Evolutionary conservation across 148 eudicot species (phyloP).

Genomic region (Nepenthes mirabilis): DNA sequence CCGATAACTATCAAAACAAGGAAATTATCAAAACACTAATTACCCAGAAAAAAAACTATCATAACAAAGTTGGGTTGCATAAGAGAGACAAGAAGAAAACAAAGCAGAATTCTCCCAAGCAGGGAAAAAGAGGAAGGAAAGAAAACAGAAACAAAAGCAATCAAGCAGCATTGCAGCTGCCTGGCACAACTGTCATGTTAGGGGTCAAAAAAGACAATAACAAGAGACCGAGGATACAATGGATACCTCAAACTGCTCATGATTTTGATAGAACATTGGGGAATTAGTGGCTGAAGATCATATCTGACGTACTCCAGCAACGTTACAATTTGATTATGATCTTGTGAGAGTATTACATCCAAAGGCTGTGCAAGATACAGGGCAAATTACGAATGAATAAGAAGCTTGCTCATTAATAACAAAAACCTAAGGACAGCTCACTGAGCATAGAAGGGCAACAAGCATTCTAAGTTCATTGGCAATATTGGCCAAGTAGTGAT

Average conservation of each 20-base stretch:
- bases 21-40: not conserved
- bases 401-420: not conserved
- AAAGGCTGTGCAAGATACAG: conserved; percentile 46
- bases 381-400: not conserved
- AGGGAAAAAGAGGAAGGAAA: not conserved
- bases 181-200: not conserved
- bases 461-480: too few species aligned
- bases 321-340: conserved; percentile 81
- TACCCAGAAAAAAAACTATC: too few species aligned
- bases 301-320: conserved; percentile 92
- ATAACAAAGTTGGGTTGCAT: too few species aligned
- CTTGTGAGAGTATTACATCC: conserved; percentile 83
- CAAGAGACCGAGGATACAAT: conserved; percentile 5
- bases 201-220: not conserved
- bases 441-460: too few species aligned
- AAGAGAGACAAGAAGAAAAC: not conserved
- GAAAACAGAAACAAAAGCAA: not conserved
- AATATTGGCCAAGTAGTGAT: too few species aligned
- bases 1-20: conserved; percentile 49
- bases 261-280: conserved; percentile 75
- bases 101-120: not conserved
- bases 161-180: too few species aligned
- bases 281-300: conserved; percentile 79
- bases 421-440: too few species aligned
- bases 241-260: conserved; percentile 71